phyloP scores from a whole-genome alignment of 2,329 filamentous ascomycete species.

The Endothia cerciana region DNA sequence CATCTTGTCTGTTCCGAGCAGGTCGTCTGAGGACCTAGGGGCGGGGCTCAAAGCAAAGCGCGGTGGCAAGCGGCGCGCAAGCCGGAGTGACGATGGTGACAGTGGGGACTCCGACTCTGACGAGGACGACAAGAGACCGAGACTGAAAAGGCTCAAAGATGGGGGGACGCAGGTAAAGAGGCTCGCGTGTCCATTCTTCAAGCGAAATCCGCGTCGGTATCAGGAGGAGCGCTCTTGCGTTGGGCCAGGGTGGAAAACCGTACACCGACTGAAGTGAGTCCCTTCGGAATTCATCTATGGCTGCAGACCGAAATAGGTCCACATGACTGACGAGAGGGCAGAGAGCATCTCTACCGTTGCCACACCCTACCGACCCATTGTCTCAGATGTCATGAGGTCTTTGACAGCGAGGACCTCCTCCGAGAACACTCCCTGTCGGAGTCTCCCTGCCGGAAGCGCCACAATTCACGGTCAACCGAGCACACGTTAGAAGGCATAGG shows the following conservation, averaged over 20 bases:
- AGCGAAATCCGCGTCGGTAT: slow-evolving; percentile 27
- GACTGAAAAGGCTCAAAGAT: slow-evolving; percentile 18
- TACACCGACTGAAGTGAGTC: slow-evolving; percentile 28
- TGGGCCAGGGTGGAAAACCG: slow-evolving; percentile 29
- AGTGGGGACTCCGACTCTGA: slow-evolving; percentile 10
- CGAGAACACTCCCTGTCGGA: slow-evolving; percentile 24
- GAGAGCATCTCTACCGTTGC: slow-evolving; percentile 31
- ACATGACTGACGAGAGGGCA: background rate
- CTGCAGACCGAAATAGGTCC: background rate
- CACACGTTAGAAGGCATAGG: slow-evolving; percentile 25
- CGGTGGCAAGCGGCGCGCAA: slow-evolving; percentile 16
- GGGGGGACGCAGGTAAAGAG: slow-evolving; percentile 21
- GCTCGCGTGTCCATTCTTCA: slow-evolving; percentile 31
- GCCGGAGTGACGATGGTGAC: slow-evolving; percentile 1
- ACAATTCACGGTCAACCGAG: background rate
- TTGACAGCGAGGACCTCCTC: slow-evolving; percentile 21
- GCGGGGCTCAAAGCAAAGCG: background rate
- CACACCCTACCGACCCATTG: slow-evolving; percentile 28
- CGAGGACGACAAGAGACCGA: slow-evolving; percentile 1
- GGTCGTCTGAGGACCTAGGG: background rate
- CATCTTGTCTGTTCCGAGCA: background rate
- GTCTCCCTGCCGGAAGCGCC: slow-evolving; percentile 21
- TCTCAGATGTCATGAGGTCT: slow-evolving; percentile 27
- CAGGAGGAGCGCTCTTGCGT: slow-evolving; percentile 28
- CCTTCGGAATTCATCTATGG: background rate